These are phyloP conservation scores for Candida chilensis DNA, from an alignment of 805 yeast genomes.

Conservation along the genomic window DNA sequence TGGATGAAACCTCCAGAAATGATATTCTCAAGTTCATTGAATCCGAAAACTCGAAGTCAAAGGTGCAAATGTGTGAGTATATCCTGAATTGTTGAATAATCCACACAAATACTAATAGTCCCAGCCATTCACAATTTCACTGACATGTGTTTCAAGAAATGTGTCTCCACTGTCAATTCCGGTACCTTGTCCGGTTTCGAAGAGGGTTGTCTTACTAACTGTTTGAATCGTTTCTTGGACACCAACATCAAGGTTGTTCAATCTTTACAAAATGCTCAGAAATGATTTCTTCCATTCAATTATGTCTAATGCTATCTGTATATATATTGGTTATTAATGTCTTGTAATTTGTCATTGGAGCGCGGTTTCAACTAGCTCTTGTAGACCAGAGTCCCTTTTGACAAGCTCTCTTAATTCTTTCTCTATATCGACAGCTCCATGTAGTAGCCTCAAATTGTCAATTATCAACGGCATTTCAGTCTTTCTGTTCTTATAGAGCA, in stretches of 20 bases:
- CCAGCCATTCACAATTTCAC: slow-evolving; percentile 74
- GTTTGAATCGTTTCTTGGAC: slow-evolving; percentile 81
- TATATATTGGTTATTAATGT: too few relatives aligned
- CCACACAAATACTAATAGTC: slow-evolving; percentile 1
- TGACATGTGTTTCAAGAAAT: slow-evolving; percentile 83
- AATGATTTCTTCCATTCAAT: too few relatives aligned
- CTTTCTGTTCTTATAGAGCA: too few relatives aligned
- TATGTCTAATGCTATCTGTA: too few relatives aligned
- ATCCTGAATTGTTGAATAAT: background rate
- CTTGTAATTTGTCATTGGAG: too few relatives aligned
- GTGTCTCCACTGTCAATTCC: slow-evolving; percentile 44
- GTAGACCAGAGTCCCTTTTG: too few relatives aligned
- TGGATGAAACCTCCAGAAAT: slow-evolving; percentile 62
- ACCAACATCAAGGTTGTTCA: slow-evolving; percentile 81
- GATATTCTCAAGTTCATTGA: slow-evolving; percentile 74
- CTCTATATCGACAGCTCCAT: too few relatives aligned
- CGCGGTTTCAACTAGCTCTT: too few relatives aligned
- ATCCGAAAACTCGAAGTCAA: slow-evolving; percentile 76
- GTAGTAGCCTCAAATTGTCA: too few relatives aligned
- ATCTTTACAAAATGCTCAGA: slow-evolving; percentile 28
- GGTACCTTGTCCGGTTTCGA: slow-evolving; percentile 48
- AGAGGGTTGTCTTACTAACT: slow-evolving; percentile 66
- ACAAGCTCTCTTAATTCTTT: too few relatives aligned
- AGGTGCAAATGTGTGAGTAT: slow-evolving; percentile 53
- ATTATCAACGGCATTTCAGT: too few relatives aligned